Evolutionary conservation across 306 rosid species (phyloP).

Genomic region (Cucumis hystrix): DNA sequence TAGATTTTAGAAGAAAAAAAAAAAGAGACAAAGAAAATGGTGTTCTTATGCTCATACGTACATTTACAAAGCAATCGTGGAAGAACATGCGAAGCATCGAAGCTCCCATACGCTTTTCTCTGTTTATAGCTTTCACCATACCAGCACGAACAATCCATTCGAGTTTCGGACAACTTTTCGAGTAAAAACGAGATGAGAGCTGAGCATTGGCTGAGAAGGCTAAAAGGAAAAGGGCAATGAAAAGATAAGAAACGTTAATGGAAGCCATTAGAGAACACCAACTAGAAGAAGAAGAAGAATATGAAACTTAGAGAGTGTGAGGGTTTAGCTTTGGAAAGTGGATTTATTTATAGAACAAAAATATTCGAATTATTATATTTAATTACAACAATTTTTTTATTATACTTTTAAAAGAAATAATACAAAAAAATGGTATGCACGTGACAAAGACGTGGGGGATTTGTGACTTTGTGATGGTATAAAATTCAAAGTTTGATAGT

Average conservation of each 20-base stretch:
- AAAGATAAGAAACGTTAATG: constrained; percentile 8
- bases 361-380: too few species aligned
- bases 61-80: constrained; percentile 84
- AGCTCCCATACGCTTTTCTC: constrained; percentile 49
- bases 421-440: not conserved
- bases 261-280: constrained; percentile 15
- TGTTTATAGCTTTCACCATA: constrained; percentile 27
- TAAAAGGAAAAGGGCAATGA: not conserved
- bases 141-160: constrained; percentile 26
- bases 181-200: constrained; percentile 44
- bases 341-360: not conserved
- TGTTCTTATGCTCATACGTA: constrained; percentile 13
- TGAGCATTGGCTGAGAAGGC: constrained; percentile 33
- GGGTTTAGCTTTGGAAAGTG: not conserved
- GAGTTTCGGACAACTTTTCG: constrained; percentile 36
- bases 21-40: not conserved
- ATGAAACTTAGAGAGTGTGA: not conserved
- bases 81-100: constrained; percentile 77
- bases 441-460: not conserved
- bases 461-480: not conserved
- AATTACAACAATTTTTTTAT: not conserved
- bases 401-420: not conserved
- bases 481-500: not conserved
- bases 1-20: too few species aligned
- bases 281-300: not conserved